Evolutionary conservation across 1,284 basidiomycete species (phyloP), one percentile per base, ranked within the genome.

Genomic region (Boletus holoroseus): DNA sequence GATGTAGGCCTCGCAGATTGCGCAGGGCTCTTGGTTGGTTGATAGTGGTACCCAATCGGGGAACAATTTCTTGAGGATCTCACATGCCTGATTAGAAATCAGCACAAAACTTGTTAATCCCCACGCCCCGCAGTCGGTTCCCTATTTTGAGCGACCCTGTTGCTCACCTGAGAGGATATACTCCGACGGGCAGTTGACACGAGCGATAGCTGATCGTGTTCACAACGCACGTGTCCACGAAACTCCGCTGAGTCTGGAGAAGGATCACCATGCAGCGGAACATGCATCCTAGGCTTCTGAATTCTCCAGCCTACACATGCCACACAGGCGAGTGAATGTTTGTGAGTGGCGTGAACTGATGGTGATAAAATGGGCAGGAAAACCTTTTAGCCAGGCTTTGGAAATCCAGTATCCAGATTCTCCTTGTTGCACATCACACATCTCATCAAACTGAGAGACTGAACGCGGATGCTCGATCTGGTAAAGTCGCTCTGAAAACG

Each of bases 341-440:
- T 36, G 38, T 57, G 51, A 63, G 51, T 52, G 52, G 49, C 28
- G 43, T 40, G 31, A 51, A 40, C 1, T 38, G 38, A 53, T 50
- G 53, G 12, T 39, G 51, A 47, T 57, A 39, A 28, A 56, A 44
- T 47, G 20, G 30, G 18, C 30, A 44, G 46, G 35, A 55, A 49
- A 56, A 85, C 88, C 88, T 76, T 77, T 85, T 4, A 88, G 62
- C 89, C 89, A 91, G 11, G 69, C 63, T 60, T 83, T 88, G 1
- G 89, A 90, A 59, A 91, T 79, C 83, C 84, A 88, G 61, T 75
- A 83, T 11, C 78, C 78, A n/a, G 61, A 56, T 27, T 69, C 68
- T 44, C 75, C 73, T 16, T 72, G 71, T 18, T 70, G 70, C 5
- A 72, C 65, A 31, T 73, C 69, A 44, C 72, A 71, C 5, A 81